Base-by-base conservation (phyloP, 805 yeast species). In the Candida peoriensis region DNA sequence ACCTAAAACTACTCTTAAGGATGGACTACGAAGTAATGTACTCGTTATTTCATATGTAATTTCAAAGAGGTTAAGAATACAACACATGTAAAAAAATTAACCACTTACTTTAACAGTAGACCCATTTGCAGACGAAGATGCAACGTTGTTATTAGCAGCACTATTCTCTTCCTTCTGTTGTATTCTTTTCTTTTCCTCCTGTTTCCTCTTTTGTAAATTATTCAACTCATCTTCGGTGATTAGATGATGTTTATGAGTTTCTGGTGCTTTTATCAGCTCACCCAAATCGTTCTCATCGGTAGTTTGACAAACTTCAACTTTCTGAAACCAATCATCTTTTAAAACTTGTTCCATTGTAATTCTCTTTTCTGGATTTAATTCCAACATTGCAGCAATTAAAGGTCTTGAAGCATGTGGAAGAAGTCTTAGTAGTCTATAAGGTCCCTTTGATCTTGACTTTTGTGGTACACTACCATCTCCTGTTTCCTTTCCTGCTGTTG, bases 391-490 rank as follows among this genome's bases (percentile, higher is more conserved):
- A 1, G 68, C 66, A 16, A 90, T 70, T 21, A 88, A 59, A 2
- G 58, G 63, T 28, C 94, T 68, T 6, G 87, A 71, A 4, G 72
- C 73, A 13, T 66, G 58, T 0, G 97, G 97, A 38, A 90, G 63
- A 36, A 84, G 63, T 39, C 85, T 68, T 34, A 87, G 63, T 33
- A 89, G 57, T 36, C 93, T 64, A 51, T 80, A 74, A 1, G 94
- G 89, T 2, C 96, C 96, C 34, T 59, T 65, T 17, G 67, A 63
- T 27, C 63, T 62, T 21, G 73, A 72, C 36, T 59, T 61, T 28
- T 57, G 61, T 11, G 32, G 35, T 6, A 31, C 39, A 25, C 33
- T 37, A n/a, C 39, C 37, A 18, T 30, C 35, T 6, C 36, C 43
- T 7, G 19, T 20, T 26, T 38, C 42, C 21, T 38, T 38, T 30